Conservation (phyloP, 352 stramenopile species). For the Phytophthora agathidicida region DNA sequence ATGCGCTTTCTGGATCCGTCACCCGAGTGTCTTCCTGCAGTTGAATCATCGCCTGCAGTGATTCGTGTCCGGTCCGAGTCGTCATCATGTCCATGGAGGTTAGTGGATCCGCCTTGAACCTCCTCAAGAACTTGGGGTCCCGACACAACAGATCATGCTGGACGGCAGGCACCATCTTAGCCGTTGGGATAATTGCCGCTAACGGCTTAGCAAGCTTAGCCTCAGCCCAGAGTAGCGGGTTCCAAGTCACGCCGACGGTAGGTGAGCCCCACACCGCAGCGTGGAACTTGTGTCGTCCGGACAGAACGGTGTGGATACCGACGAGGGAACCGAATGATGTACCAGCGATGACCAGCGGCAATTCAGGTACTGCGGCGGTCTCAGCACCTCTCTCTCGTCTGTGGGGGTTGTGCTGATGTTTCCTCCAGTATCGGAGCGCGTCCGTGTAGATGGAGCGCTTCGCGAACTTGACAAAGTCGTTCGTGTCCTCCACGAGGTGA, state of each 20-base stretch:
- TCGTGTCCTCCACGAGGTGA: constrained; percentile 58
- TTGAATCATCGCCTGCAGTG: constrained; percentile 34
- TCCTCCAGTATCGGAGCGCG: constrained; percentile 34
- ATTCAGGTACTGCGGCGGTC: constrained; percentile 3
- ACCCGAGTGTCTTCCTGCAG: constrained; percentile 40
- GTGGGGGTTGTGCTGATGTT: constrained; percentile 8
- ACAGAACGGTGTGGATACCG: constrained; percentile 58
- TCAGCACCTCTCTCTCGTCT: constrained; percentile 9
- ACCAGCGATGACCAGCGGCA: constrained; percentile 59
- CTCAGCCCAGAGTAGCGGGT: constrained; percentile 44
- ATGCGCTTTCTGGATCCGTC: constrained; percentile 29
- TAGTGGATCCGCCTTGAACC: constrained; percentile 54
- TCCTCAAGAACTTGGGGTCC: constrained; percentile 45
- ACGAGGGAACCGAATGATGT: constrained; percentile 68
- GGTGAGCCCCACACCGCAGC: constrained; percentile 59
- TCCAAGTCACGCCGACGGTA: constrained; percentile 55
- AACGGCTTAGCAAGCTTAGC: constrained; percentile 44
- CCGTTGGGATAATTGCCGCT: constrained; percentile 38
- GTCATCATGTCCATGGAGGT: constrained; percentile 55
- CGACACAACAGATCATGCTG: constrained; percentile 43
- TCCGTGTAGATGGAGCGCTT: constrained; percentile 38
- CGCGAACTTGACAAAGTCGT: constrained; percentile 47
- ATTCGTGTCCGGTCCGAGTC: constrained; percentile 35
- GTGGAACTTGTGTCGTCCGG: constrained; percentile 48
- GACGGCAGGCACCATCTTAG: constrained; percentile 51